Conservation (phyloP, 2,329 filamentous ascomycete genomes). For the Talaromyces verruculosus region DNA sequence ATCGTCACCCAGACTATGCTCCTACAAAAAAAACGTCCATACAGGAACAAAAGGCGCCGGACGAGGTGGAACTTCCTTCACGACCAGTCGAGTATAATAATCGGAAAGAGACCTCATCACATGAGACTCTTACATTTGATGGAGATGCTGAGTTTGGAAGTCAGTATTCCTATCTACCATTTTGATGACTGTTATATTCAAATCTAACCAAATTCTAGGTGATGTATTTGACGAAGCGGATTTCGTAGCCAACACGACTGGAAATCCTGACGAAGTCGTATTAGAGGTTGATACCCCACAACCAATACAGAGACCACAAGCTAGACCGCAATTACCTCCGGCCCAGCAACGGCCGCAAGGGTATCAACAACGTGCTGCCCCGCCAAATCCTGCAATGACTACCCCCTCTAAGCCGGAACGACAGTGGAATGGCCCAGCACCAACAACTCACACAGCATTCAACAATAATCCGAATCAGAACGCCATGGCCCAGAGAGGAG, state of each 20-base stretch:
- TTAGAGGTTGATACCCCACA: slow-evolving; percentile 45
- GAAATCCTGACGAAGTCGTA: slow-evolving; percentile 74
- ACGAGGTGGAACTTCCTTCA: slow-evolving; percentile 51
- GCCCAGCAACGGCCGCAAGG: slow-evolving; percentile 27
- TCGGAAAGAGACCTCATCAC: slow-evolving; percentile 34
- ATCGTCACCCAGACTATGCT: slow-evolving; percentile 75
- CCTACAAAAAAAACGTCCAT: slow-evolving; percentile 58
- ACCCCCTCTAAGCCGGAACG: slow-evolving; percentile 44
- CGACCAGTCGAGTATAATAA: slow-evolving; percentile 25
- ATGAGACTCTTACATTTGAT: slow-evolving; percentile 34
- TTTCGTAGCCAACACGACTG: slow-evolving; percentile 67
- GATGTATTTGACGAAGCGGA: slow-evolving; percentile 74
- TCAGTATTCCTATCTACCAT: slow-evolving; percentile 27
- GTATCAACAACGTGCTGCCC: slow-evolving; percentile 24
- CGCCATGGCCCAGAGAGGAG: background rate
- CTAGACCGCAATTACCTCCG: slow-evolving; percentile 18
- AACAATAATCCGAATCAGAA: background rate
- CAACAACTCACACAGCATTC: slow-evolving; percentile 26
- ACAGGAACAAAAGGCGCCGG: slow-evolving; percentile 36
- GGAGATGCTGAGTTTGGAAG: slow-evolving; percentile 46
- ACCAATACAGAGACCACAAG: slow-evolving; percentile 30
- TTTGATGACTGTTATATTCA: background rate
- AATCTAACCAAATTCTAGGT: slow-evolving; percentile 31
- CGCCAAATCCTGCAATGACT: slow-evolving; percentile 30
- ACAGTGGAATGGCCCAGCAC: slow-evolving; percentile 27